Evolutionary conservation across 495 filamentous ascomycete genomes (phyloP).

Genomic region (Podospora bellae-mahoneyi): DNA sequence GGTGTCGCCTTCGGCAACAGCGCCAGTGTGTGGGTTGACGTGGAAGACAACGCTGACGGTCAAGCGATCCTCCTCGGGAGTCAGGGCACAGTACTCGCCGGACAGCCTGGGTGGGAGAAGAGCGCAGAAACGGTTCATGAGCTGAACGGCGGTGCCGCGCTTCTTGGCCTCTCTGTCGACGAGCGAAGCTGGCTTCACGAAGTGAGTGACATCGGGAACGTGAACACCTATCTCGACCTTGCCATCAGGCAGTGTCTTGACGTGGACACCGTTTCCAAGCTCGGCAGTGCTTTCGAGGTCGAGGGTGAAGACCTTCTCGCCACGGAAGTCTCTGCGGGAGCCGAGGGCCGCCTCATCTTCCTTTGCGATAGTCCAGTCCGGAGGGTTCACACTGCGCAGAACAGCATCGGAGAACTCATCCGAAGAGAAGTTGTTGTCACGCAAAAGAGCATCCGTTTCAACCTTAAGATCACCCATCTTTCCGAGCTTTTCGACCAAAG

Average conservation of each 20-base stretch:
- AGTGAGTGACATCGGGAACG: conserved; percentile 93
- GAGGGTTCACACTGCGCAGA: conserved; percentile 82
- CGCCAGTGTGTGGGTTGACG: conserved; percentile 72
- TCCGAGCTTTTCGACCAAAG: conserved; percentile 92
- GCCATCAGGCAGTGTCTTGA: conserved; percentile 76
- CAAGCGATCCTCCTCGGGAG: conserved; percentile 80
- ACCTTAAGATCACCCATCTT: conserved; percentile 96
- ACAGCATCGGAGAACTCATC: conserved; percentile 98
- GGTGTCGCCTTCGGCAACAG: conserved; percentile 72
- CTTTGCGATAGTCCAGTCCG: conserved; percentile 81
- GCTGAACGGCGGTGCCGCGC: conserved; percentile 89
- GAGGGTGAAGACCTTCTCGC: conserved; percentile 86
- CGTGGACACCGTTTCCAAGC: conserved; percentile 86
- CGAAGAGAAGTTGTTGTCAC: conserved; percentile 97
- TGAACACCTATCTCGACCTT: conserved; percentile 93
- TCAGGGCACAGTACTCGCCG: conserved; percentile 80
- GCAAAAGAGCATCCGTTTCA: conserved; percentile 92
- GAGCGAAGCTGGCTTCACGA: conserved; percentile 92
- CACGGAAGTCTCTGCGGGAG: conserved; percentile 84
- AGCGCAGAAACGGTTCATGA: conserved; percentile 87
- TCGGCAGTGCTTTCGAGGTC: conserved; percentile 79
- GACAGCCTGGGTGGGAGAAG: conserved; percentile 84
- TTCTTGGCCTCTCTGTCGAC: conserved; percentile 98
- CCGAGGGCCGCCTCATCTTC: conserved; percentile 74
- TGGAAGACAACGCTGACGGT: conserved; percentile 91